Percentiles rank a stretch among this genome's conserved stretches.
These are phyloP conservation scores for Apiotrichum brassicae DNA, from an alignment of 1,284 basidiomycete species.

Conservation along the genomic window DNA sequence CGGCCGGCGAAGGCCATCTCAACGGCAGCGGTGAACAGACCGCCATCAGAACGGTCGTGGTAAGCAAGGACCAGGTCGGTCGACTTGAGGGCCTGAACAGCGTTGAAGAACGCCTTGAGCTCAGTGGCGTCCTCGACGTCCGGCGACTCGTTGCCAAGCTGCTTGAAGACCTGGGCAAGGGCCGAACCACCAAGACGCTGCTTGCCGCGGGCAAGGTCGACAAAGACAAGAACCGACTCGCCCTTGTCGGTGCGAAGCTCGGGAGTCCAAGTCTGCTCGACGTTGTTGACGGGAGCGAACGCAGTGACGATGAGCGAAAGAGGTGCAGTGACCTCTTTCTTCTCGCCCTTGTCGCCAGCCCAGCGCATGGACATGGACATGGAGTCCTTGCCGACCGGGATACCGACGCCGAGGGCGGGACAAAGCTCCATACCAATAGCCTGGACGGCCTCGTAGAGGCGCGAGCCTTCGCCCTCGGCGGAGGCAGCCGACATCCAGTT, in stretches of 20 bases:
- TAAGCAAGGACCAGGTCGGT: slow-evolving; percentile 76
- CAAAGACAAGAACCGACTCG: slow-evolving; percentile 69
- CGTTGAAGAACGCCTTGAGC: slow-evolving; percentile 76
- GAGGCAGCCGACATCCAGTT: slow-evolving; percentile 99
- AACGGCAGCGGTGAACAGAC: slow-evolving; percentile 80
- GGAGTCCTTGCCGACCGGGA: slow-evolving; percentile 98
- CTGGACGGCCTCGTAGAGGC: slow-evolving; percentile 84
- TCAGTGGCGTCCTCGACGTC: slow-evolving; percentile 74
- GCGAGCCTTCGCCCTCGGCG: slow-evolving; percentile 82
- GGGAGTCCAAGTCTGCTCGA: slow-evolving; percentile 86
- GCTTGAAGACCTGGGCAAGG: slow-evolving; percentile 88
- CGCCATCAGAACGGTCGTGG: slow-evolving; percentile 97
- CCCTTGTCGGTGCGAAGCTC: slow-evolving; percentile 62
- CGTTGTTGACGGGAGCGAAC: slow-evolving; percentile 78
- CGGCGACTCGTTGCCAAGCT: slow-evolving; percentile 70
- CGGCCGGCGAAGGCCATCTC: slow-evolving; percentile 96
- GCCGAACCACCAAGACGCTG: slow-evolving; percentile 90
- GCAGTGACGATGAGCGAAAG: slow-evolving; percentile 91
- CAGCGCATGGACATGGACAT: slow-evolving; percentile 99
- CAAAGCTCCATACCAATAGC: slow-evolving; percentile 93
- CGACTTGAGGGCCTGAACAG: slow-evolving; percentile 62
- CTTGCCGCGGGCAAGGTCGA: slow-evolving; percentile 81
- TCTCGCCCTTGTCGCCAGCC: slow-evolving; percentile 56
- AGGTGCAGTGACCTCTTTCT: slow-evolving; percentile 80
- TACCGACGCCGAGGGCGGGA: slow-evolving; percentile 85